Evolutionary conservation across 1,139 yeast species (phyloP), one percentile per base, ranked within the genome.

Genomic region (Debaryomyces sp.): DNA sequence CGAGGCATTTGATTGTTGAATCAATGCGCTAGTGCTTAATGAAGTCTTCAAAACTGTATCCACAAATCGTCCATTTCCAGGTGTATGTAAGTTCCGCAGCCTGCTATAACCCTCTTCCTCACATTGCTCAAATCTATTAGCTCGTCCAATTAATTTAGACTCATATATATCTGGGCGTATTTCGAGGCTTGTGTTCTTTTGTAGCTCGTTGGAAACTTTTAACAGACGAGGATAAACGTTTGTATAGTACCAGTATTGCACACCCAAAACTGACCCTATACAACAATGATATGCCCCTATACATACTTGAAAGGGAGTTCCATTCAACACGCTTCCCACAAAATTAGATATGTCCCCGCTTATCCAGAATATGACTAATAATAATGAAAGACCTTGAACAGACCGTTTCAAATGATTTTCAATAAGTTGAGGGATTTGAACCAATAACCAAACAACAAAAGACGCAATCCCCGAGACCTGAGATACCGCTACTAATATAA

Each of bases 381-480:
- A 76, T 18, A 85, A 75, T n/a, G 95, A 87, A 9, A 91, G 73
- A 1, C 97, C 97, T 17, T 84, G 91, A 1, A 91, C 96, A 0
- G 94, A 85, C 59, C 86, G 82, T 61, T 80, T 82, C 22, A 75
- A 69, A 66, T 88, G 87, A 58, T 91, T 91, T 60, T 85, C 84
- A 46, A 85, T 69, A 35, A 89, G 83, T 63, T 91, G 98, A 0
- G 97, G 97, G 15, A 89, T 67, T 63, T 89, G 92, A 1, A 96
- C 96, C 56, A 90, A 83, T 36, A 90, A 71, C 87, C 96, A 90
- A 34, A 86, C 59, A 12, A 64, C 58, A 27, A 70, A 54, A 17
- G 74, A 68, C 5, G 67, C 50, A 18, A 65, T 57, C 1, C 73
- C 73, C 17, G 62, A 50, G 3, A 54, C 42, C 43, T 55, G 55